Conservation (phyloP, 2,329 filamentous ascomycete genomes). For the Colletotrichum godetiae region DNA sequence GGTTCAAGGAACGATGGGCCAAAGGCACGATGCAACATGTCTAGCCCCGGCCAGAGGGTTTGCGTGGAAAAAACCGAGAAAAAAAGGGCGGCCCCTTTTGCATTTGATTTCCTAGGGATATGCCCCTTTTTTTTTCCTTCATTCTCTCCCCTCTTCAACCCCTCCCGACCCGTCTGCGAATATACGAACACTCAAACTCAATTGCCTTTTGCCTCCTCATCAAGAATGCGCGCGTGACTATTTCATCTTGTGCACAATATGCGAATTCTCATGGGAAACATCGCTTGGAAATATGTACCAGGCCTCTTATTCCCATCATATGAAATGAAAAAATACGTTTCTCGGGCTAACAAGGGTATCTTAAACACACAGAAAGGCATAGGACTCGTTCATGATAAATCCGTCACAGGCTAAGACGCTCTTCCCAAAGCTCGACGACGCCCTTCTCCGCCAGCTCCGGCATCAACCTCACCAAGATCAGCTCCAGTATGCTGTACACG, state of each 20-base stretch:
- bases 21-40: background rate
- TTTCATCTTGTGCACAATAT: too few relatives aligned
- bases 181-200: conserved; percentile 1
- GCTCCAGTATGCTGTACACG: conserved; percentile 83
- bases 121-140: conserved; percentile 13
- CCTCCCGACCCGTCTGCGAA: conserved; percentile 11
- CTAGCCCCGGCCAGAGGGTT: conserved; percentile 17
- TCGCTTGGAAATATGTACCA: too few relatives aligned
- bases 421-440: conserved; percentile 78
- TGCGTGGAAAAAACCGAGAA: conserved; percentile 5
- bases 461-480: conserved; percentile 82
- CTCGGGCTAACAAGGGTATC: conserved; percentile 28
- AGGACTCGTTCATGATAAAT: background rate
- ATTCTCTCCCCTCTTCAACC: background rate
- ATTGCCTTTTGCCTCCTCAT: conserved; percentile 5
- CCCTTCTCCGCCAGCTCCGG: conserved; percentile 84
- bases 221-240: too few relatives aligned
- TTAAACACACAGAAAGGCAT: conserved; percentile 11
- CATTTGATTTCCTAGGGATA: conserved; percentile 30
- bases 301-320: background rate
- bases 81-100: conserved; percentile 33
- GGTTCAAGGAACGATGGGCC: conserved; percentile 22
- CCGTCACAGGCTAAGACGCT: conserved; percentile 64
- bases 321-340: background rate
- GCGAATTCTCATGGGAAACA: too few relatives aligned